These are phyloP conservation scores for Xylaria castorea DNA, from an alignment of 495 filamentous ascomycete species.

Conservation along the genomic window DNA sequence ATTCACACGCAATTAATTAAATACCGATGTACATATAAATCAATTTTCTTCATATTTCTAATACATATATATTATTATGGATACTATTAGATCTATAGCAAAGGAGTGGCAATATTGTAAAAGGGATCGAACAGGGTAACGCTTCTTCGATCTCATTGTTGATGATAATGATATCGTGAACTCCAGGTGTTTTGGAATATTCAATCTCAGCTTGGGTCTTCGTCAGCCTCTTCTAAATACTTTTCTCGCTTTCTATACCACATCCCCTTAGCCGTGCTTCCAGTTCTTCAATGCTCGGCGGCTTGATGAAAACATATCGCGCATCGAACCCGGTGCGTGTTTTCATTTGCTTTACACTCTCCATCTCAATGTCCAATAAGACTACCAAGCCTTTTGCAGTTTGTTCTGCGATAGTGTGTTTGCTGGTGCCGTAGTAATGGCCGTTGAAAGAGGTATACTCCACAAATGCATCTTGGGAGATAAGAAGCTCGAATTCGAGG, in stretches of 20 bases:
- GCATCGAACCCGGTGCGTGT: slow-evolving; percentile 9
- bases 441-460: slow-evolving; percentile 70
- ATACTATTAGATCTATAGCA: too few species aligned
- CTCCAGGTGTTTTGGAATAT: slow-evolving; percentile 22
- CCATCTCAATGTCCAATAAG: slow-evolving; percentile 43
- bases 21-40: too few species aligned
- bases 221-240: slow-evolving; percentile 27
- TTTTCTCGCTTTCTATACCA: slow-evolving; percentile 30
- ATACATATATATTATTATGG: too few species aligned
- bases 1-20: too few species aligned
- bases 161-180: slow-evolving; percentile 32
- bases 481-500: slow-evolving; percentile 59
- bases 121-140: too few species aligned
- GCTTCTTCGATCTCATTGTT: slow-evolving; percentile 32
- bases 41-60: too few species aligned
- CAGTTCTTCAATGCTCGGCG: slow-evolving; percentile 30
- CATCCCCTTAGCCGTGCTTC: slow-evolving; percentile 29
- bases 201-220: slow-evolving; percentile 31
- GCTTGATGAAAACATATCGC: slow-evolving; percentile 28
- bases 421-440: slow-evolving; percentile 70
- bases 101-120: too few species aligned
- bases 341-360: slow-evolving; percentile 32
- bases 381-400: slow-evolving; percentile 55
- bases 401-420: slow-evolving; percentile 62
- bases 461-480: slow-evolving; percentile 63